phyloP scores from a whole-genome alignment of 2,329 filamentous ascomycete species.

The Periconia macrospinosa region DNA sequence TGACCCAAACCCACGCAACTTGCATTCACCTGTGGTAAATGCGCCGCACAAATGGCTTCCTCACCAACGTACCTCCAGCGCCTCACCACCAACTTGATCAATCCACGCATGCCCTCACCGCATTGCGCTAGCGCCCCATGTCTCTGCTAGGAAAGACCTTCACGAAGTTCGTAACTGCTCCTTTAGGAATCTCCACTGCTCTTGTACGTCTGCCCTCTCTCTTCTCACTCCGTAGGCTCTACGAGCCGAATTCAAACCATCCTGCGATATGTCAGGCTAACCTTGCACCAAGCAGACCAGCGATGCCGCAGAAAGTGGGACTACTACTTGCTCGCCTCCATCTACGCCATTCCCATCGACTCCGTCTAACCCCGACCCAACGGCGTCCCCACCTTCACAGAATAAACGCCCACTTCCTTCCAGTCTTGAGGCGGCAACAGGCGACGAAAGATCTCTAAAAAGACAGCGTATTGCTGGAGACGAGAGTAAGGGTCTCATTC shows the following conservation, averaged over 20 bases:
- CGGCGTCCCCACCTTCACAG: background rate
- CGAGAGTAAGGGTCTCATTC: too few species aligned
- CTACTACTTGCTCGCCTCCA: background rate
- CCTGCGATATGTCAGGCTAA: background rate
- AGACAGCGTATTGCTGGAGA: too few species aligned
- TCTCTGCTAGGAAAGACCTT: background rate
- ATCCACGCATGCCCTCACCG: background rate
- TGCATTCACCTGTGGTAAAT: background rate
- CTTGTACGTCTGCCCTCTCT: too few species aligned
- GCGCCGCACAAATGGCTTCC: background rate
- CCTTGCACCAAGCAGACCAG: background rate
- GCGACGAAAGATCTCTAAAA: too few species aligned
- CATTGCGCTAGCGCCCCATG: background rate
- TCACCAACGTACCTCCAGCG: background rate
- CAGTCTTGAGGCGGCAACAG: too few species aligned
- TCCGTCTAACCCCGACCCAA: too few species aligned
- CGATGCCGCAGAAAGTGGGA: background rate
- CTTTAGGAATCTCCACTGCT: too few species aligned
- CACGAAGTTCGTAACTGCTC: too few species aligned
- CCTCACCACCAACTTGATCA: background rate
- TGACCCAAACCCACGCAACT: background rate
- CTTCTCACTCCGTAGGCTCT: too few species aligned
- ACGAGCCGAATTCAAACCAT: too few species aligned
- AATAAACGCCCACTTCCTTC: too few species aligned
- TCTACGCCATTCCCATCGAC: background rate